Evolutionary conservation across 1,139 yeast genomes (phyloP), one percentile per base, ranked within the genome.

Genomic region (Yamadazyma jaroonii): DNA sequence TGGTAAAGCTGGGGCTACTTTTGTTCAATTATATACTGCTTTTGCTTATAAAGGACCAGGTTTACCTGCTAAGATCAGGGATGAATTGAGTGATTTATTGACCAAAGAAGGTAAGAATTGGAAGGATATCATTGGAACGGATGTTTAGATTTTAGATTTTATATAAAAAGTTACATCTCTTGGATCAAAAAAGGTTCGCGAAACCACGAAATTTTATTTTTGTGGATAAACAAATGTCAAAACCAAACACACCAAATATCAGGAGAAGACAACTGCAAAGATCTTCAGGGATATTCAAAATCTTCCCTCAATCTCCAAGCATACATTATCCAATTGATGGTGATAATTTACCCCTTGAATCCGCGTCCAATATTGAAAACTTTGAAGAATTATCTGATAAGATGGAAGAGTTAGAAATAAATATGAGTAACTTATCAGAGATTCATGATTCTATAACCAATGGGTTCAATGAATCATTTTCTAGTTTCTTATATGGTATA

Each of bases 41-140:
- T 86, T 87, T 62, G 97, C 95, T 1, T 90, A 88, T 66, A 81
- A 79, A 54, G 98, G 98, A 1, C 96, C 97, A 0, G 96, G 95
- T 1, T 68, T 87, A 38, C 87, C 94, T 6, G 78, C 81, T 34
- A 79, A 81, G 53, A 75, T 92, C 48, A 81, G 89, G 53, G 83
- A 81, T 50, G 96, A 87, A 53, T 72, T 90, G 47, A 74, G 79
- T 7, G 64, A 56, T 3, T 88, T 83, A 54, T 72, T 90, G 53
- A 67, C 68, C 44, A 77, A 72, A 48, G 89, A 83, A 57, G 94
- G 89, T 15, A 82, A 82, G 62, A 83, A 89, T 3, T 90, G 97
- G 97, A 67, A 73, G 56, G 79, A 86, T 56, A 81, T 85, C 40
- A 68, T 85, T 32, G 89, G 88, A 10, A 12, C 39, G 22, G 43